Percentiles rank a stretch among this genome's conserved stretches.
Evolutionary conservation across 2,329 filamentous ascomycete genomes (phyloP).

Genomic region (Sporothrix protearum): DNA sequence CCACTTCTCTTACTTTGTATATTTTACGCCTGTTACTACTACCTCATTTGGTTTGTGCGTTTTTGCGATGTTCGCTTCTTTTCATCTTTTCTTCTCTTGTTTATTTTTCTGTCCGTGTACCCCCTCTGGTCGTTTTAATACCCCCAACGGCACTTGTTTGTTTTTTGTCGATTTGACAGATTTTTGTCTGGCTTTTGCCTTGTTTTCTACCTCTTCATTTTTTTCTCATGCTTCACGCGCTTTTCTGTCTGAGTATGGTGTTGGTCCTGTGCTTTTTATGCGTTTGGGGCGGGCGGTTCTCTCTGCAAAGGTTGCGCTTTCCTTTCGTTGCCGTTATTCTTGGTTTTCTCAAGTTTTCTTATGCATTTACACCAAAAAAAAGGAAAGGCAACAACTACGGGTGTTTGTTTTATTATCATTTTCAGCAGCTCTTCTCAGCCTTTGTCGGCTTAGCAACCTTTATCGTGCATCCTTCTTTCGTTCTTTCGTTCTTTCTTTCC

Average conservation of each 20-base stretch:
- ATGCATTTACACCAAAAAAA: neutral
- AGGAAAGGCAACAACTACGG: neutral
- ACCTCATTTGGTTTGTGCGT: neutral
- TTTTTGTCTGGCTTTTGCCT: neutral
- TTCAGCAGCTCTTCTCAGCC: neutral
- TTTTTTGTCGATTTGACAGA: neutral
- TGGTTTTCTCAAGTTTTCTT: neutral
- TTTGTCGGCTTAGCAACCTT: neutral
- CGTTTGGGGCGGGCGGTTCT: neutral
- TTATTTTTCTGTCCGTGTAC: neutral
- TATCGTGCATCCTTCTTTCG: neutral
- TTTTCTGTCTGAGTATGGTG: neutral
- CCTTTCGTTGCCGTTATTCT: neutral
- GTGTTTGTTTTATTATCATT: neutral
- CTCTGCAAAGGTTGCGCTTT: neutral
- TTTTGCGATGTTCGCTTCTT: neutral
- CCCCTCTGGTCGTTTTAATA: slow-evolving; percentile 14
- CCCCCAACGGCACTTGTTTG: slow-evolving; percentile 20
- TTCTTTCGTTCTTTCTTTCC: neutral
- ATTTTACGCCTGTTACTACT: slow-evolving; percentile 11
- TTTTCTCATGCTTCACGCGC: neutral
- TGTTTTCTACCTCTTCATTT: neutral
- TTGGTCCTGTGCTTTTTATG: neutral
- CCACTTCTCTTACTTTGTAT: neutral
- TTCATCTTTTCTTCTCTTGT: neutral